Evolutionary conservation across 2,329 filamentous ascomycete genomes (phyloP).

Genomic region (Monilinia laxa): DNA sequence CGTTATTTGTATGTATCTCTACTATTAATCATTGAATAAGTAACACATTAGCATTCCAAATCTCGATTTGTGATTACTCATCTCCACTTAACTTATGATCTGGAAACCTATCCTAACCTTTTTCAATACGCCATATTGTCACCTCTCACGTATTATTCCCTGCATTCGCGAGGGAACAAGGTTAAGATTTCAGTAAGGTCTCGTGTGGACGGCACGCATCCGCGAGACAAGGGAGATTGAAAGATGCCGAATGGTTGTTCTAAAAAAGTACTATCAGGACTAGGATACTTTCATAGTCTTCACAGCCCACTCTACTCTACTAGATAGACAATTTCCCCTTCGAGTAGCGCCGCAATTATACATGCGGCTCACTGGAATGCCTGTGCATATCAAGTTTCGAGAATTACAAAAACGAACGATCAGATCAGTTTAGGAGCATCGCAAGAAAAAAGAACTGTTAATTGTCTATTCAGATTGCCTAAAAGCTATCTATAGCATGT

Average conservation of each 20-base stretch:
- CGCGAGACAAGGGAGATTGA: slow-evolving; percentile 24
- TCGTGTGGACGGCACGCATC: slow-evolving; percentile 20
- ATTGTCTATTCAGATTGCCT: no score
- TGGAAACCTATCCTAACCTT: background rate
- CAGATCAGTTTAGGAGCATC: background rate
- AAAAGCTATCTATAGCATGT: no score
- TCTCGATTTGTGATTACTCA: background rate
- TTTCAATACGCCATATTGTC: background rate
- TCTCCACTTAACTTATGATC: no score
- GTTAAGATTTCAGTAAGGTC: slow-evolving; percentile 1
- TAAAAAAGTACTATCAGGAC: background rate
- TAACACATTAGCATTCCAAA: background rate
- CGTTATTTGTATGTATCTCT: no score
- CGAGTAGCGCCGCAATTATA: background rate
- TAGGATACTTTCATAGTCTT: no score
- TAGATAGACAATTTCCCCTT: no score
- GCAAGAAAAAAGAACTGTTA: background rate
- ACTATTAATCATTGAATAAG: no score
- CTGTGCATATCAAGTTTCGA: background rate
- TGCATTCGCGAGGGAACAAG: slow-evolving; percentile 20
- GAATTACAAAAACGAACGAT: background rate
- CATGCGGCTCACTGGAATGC: background rate
- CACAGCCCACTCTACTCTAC: no score
- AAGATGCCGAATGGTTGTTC: slow-evolving; percentile 18
- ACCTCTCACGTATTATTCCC: background rate